phyloP scores from a whole-genome alignment of 2,329 filamentous ascomycete genomes.

The Epichloe brachyelytri region DNA sequence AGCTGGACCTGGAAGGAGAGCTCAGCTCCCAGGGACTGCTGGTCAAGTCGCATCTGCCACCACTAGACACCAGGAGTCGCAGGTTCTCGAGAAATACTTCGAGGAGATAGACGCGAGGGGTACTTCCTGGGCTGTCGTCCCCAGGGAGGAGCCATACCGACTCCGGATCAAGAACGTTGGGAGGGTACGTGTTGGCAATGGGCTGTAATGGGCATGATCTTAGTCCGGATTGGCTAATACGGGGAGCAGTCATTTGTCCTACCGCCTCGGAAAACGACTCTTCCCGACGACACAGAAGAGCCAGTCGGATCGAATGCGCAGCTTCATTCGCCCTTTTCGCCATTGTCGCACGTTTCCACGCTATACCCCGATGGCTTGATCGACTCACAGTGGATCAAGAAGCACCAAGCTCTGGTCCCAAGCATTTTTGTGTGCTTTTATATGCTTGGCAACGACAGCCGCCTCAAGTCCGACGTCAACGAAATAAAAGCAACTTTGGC shows the following conservation, averaged over 20 bases:
- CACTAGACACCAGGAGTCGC: constrained; percentile 53
- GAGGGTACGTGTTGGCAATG: constrained; percentile 48
- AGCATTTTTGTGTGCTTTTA: constrained; percentile 75
- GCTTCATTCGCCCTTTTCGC: constrained; percentile 87
- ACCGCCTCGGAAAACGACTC: constrained; percentile 42
- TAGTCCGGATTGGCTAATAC: constrained; percentile 14
- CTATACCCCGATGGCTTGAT: constrained; percentile 86
- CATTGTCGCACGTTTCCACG: constrained; percentile 67
- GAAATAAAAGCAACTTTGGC: constrained; percentile 55
- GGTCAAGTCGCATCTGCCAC: constrained; percentile 58
- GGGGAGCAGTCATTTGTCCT: constrained; percentile 36
- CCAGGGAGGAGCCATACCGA: constrained; percentile 36
- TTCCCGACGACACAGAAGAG: constrained; percentile 38
- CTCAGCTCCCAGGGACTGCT: constrained; percentile 46
- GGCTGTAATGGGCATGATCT: background rate
- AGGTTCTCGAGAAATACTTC: constrained; percentile 53
- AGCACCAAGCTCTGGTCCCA: constrained; percentile 77
- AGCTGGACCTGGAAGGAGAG: constrained; percentile 32
- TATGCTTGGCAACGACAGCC: constrained; percentile 66
- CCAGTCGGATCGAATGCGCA: constrained; percentile 34
- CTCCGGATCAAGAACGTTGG: constrained; percentile 64
- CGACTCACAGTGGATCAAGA: constrained; percentile 69
- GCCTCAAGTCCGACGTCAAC: constrained; percentile 78
- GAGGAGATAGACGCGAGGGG: constrained; percentile 49
- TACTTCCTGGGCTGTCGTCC: constrained; percentile 54